Evolutionary conservation across 1,284 basidiomycete species (phyloP), one percentile per base, ranked within the genome.

Genomic region (Xerocomus nothofagi): DNA sequence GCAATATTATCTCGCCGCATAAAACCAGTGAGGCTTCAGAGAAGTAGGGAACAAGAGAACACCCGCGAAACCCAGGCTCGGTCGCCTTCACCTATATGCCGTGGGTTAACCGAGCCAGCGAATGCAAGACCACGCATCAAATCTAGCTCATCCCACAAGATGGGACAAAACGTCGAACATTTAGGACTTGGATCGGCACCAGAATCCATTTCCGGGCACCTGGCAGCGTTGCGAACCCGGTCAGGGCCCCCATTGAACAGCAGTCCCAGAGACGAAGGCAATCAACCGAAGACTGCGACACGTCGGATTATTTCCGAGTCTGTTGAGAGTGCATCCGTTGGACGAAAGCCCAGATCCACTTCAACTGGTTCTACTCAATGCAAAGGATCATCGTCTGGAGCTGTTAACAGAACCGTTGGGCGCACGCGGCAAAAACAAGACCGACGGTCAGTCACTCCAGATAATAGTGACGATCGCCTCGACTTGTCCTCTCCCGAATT

Each of bases 401-500:
- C 17, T 31, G 18, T 42, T 4, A 17, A 46, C 4, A 29, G 23
- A 17, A 15, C 29, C 3, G 17, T 12, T 15, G 12, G 23, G 11
- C 38, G 29, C 23, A 41, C 17, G n/a, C 46, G 44, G 20, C 43
- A 46, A 15, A 49, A 6, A 18, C 56, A 43, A 47, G 49, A 49
- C 26, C 48, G 20, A 47, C 54, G 51, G 18, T 52, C 55, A 32
- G 39, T 41, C 21, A 60, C 53, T 3, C 56, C 57, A 1, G 61
- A 63, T 15, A 41, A 42, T 20, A 12, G 15, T 37, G 55, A 63
- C 10, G 42, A 48, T 32, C 44, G 49, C 40, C 44, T 48, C 7
- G 62, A 75, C 58, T 18, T 72, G 70, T 47, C 80, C 11, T 84
- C 81, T 31, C 82, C 83, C 3, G 78, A 79, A 26, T 62, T 82